phyloP scores from a whole-genome alignment of 129 eudicot species.

The Escallonia herrerae region DNA sequence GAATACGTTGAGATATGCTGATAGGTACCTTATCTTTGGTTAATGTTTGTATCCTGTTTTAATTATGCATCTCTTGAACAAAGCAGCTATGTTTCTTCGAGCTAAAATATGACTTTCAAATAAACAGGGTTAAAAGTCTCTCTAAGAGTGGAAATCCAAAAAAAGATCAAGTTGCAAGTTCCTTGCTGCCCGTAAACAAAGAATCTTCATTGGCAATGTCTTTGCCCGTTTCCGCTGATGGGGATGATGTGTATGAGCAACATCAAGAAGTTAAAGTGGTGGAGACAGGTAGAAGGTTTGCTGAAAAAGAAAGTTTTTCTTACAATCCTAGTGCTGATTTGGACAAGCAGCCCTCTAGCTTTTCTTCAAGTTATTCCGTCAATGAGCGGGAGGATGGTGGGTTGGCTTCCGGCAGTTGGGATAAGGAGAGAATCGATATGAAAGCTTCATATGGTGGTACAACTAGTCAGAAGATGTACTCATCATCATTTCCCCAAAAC shows the following conservation, averaged over 20 bases:
- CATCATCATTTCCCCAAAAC: constrained; percentile 30
- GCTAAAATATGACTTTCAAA: constrained; percentile 1
- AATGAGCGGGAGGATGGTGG: constrained; percentile 44
- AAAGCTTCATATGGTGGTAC: constrained; percentile 35
- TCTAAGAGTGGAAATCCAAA: constrained; percentile 74
- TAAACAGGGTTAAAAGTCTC: constrained; percentile 80
- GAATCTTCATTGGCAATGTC: constrained; percentile 48
- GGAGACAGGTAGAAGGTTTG: constrained; percentile 51
- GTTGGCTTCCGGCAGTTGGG: constrained; percentile 24
- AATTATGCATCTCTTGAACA: neutral
- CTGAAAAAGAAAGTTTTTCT: constrained; percentile 48
- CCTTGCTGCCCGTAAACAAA: constrained; percentile 38
- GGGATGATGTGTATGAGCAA: constrained; percentile 52
- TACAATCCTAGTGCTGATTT: constrained; percentile 39
- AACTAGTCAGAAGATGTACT: constrained; percentile 39
- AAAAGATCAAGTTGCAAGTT: constrained; percentile 59
- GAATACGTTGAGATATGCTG: constrained; percentile 92
- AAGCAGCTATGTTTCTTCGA: neutral
- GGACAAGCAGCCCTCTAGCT: constrained; percentile 42
- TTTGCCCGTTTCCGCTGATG: constrained; percentile 36
- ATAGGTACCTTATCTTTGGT: constrained; percentile 34
- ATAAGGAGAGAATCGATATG: constrained; percentile 48
- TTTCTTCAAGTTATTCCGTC: constrained; percentile 42
- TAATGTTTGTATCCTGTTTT: neutral
- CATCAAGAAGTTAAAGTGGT: constrained; percentile 43